These are phyloP conservation scores for Adansonia madagascariensis DNA, from an alignment of 441 rosid genomes.

Conservation along the genomic window DNA sequence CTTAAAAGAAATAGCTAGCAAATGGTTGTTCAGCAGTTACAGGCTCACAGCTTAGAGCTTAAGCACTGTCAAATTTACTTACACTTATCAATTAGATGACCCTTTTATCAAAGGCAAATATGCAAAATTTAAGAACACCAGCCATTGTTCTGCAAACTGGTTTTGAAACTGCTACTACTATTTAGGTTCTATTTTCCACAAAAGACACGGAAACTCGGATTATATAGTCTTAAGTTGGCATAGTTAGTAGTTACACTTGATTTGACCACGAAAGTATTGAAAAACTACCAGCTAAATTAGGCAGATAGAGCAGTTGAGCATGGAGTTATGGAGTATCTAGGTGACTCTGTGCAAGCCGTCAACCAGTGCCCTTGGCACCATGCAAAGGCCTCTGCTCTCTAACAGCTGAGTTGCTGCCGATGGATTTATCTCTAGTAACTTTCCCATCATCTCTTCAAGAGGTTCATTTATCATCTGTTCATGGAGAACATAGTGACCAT, in stretches of 20 bases:
- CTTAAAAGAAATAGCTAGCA: conserved; percentile 6
- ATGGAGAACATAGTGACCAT: conserved; percentile 49
- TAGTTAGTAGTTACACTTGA: not conserved
- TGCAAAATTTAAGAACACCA: not conserved
- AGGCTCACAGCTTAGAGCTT: not conserved
- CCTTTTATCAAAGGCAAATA: not conserved
- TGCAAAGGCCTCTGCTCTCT: conserved; percentile 58
- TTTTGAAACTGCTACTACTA: not conserved
- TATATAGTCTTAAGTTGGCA: not conserved
- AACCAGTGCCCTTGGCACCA: conserved; percentile 47
- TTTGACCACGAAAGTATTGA: not conserved
- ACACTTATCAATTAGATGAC: not conserved
- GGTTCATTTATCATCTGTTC: conserved; percentile 49
- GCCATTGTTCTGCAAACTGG: conserved; percentile 13
- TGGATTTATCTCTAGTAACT: conserved; percentile 47
- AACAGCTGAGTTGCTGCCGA: conserved; percentile 51
- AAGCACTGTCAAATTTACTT: not conserved
- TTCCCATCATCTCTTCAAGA: conserved; percentile 58
- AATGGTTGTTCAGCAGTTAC: not conserved
- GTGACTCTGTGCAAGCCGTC: conserved; percentile 29
- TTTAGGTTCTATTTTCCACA: conserved; percentile 11
- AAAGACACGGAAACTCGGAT: not conserved
- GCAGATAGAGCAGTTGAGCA: not conserved
- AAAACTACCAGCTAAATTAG: not conserved
- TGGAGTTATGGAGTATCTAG: not conserved